Evolutionary conservation across 2,329 filamentous ascomycete genomes (phyloP).

Genomic region (Didymellaceae sp.): DNA sequence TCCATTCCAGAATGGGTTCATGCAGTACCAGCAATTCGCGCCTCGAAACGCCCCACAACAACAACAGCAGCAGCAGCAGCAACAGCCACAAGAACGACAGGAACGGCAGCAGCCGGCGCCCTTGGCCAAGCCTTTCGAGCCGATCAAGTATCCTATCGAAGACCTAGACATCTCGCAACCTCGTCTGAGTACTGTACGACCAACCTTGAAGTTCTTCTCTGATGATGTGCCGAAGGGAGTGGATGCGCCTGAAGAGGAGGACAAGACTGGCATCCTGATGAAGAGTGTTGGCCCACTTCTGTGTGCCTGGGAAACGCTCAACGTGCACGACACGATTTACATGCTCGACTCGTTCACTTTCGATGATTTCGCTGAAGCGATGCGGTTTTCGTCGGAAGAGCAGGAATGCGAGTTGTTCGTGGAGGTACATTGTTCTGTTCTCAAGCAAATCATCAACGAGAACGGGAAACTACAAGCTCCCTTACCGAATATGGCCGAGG

Average conservation of each 20-base stretch:
- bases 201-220: constrained; percentile 78
- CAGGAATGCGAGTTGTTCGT: constrained; percentile 83
- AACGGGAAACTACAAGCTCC: constrained; percentile 81
- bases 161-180: constrained; percentile 82
- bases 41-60: constrained; percentile 40
- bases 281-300: constrained; percentile 83
- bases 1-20: constrained; percentile 18
- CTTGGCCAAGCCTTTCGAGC: constrained; percentile 46
- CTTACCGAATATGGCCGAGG: constrained; percentile 71
- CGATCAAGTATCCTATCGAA: constrained; percentile 94
- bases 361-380: constrained; percentile 90
- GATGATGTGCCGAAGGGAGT: constrained; percentile 59
- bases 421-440: constrained; percentile 87
- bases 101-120: constrained; percentile 63
- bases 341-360: constrained; percentile 96
- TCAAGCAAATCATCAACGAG: constrained; percentile 83
- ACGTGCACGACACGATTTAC: constrained; percentile 97
- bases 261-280: constrained; percentile 70
- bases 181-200: constrained; percentile 69
- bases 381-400: constrained; percentile 77
- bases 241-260: constrained; percentile 44
- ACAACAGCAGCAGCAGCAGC: constrained; percentile 52
- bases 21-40: constrained; percentile 26
- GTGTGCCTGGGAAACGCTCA: constrained; percentile 95
- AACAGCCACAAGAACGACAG: constrained; percentile 49